phyloP scores from a whole-genome alignment of 345 rosid genomes.

The Ceriops tagal region DNA sequence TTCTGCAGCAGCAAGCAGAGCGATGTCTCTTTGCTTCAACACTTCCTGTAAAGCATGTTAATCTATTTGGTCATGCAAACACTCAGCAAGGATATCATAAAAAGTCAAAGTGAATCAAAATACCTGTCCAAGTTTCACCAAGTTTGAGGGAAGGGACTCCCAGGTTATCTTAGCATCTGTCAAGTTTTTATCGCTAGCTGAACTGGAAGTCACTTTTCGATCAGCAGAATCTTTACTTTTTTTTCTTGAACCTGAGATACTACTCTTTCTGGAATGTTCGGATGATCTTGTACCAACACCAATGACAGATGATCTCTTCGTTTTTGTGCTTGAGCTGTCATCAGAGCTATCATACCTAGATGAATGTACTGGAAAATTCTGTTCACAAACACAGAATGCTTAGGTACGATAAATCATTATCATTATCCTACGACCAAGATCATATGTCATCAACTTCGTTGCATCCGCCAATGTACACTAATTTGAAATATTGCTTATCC shows the following conservation, averaged over 20 bases:
- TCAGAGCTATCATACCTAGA: conserved; percentile 27
- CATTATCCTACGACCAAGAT: too few relatives aligned
- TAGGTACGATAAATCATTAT: neutral
- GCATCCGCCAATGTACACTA: too few relatives aligned
- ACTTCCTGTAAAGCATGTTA: conserved; percentile 40
- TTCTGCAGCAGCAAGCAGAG: conserved; percentile 49
- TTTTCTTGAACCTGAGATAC: conserved; percentile 26
- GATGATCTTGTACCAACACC: conserved; percentile 27
- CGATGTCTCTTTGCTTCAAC: conserved; percentile 48
- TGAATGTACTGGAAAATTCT: conserved; percentile 33
- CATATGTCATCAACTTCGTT: too few relatives aligned
- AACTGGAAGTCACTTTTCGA: conserved; percentile 12
- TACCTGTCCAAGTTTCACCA: conserved; percentile 65
- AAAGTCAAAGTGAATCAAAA: neutral
- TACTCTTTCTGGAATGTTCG: conserved; percentile 24
- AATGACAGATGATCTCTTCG: conserved; percentile 28
- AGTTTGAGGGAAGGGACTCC: conserved; percentile 51
- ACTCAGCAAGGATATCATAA: neutral
- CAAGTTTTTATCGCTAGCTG: conserved; percentile 20
- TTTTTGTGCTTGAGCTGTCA: conserved; percentile 27
- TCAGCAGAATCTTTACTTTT: conserved; percentile 20
- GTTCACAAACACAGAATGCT: conserved; percentile 4
- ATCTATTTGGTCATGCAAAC: neutral
- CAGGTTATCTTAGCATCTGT: conserved; percentile 40
- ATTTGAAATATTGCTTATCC: too few relatives aligned